Evolutionary conservation across 352 stramenopile genomes (phyloP), one percentile per base, ranked within the genome.

Genomic region (Pythium brassicae): DNA sequence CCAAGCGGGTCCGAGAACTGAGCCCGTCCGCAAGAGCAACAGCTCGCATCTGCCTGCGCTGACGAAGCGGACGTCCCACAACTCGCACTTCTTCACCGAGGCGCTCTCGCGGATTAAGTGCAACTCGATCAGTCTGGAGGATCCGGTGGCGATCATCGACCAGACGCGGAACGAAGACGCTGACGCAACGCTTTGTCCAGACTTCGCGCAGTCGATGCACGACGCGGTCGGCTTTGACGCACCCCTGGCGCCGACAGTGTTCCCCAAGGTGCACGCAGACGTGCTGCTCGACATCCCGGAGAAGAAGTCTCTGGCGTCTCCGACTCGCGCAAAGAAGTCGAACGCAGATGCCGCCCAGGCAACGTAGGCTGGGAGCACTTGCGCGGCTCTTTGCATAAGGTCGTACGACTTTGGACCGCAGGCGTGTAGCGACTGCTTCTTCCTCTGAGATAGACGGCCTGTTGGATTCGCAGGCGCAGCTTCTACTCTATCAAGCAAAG

Each of bases 11-110:
- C 55, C 23, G 26, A 44, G 46, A 15, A 57, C 56, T 10, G 49
- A 50, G 29, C 29, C 49, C 22, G 19, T 19, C 11, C 49, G 40
- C 40, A 62, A 57, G 49, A 53, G 39, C 43, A 27, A 23, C 39
- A 46, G 40, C 12, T 12, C 39, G 2, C 14, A 39, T 23, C 4
- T 19, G 26, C 3, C 20, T 15, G 32, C 27, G 14, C 42, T 46
- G 27, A 17, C 29, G 23, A 57, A 52, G 17, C 43, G 35, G 3
- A 19, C 40, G 35, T 44, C 40, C 4, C 50, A 46, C n/a, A 62
- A 46, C 65, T 34, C 25, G 20, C 46, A 73, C 27, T 73, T 76
- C 44, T 76, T 63, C 68, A 71, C 62, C 1, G 61, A 76, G 40
- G 47, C 73, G 9, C 49, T 76, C 32, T 47, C 62, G 29, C 61